A percentile compares a stretch with the other conserved stretches of the same genome.
phyloP scores from a whole-genome alignment of 257 asterid genomes.

The Solanum raphanifolium region DNA sequence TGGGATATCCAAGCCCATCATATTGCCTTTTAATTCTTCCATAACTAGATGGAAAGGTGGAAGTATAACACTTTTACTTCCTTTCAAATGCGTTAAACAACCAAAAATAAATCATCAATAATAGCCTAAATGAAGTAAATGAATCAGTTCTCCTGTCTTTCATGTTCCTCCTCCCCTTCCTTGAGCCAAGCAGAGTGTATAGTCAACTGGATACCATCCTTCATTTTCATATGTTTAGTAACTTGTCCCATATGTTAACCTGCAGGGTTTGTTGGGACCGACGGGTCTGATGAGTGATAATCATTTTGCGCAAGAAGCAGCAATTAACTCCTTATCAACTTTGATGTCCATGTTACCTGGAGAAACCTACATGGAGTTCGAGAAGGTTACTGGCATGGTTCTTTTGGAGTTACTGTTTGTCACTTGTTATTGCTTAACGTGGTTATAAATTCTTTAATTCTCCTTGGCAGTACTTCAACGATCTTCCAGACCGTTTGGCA shows the following conservation, averaged over 20 bases:
- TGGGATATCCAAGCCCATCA: background rate
- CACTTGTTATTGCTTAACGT: background rate
- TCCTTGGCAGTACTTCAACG: conserved; percentile 56
- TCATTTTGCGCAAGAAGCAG: conserved; percentile 67
- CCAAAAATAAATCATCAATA: background rate
- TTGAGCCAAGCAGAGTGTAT: background rate
- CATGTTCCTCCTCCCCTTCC: background rate
- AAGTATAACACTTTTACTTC: background rate
- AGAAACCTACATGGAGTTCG: conserved; percentile 77
- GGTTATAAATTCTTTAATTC: background rate
- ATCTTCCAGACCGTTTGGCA: conserved; percentile 60
- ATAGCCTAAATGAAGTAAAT: background rate
- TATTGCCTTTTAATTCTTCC: background rate
- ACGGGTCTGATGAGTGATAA: conserved; percentile 66
- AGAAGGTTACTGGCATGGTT: conserved; percentile 44
- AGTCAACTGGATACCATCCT: background rate
- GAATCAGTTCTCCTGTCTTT: background rate
- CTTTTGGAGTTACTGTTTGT: background rate
- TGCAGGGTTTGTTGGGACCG: conserved; percentile 68
- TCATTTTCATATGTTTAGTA: background rate
- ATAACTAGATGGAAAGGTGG: background rate
- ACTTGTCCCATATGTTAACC: background rate
- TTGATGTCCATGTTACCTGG: conserved; percentile 82
- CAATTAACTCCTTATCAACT: conserved; percentile 61
- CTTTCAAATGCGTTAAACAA: background rate